A percentile compares a stretch with the other conserved stretches of the same genome.
These are phyloP conservation scores for Paraglomus brasilianum DNA, from an alignment of 192 early-diverging fungal genomes.

Conservation along the genomic window DNA sequence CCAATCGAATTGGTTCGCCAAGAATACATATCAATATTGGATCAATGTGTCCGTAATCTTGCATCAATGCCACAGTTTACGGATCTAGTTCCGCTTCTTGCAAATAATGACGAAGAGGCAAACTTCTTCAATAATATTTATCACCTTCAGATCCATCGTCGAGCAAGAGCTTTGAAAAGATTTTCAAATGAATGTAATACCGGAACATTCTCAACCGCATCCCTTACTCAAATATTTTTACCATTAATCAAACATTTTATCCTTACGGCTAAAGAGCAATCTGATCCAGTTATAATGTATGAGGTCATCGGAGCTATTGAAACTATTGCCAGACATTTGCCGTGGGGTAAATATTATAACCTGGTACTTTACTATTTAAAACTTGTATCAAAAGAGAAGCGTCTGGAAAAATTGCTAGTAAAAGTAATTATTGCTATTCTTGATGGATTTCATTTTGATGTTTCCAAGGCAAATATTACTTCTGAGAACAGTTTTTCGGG, in stretches of 20 bases:
- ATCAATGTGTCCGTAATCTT: constrained; percentile 60
- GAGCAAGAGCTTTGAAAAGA: constrained; percentile 76
- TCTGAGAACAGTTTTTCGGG: constrained; percentile 36
- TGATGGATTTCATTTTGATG: constrained; percentile 91
- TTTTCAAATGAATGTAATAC: constrained; percentile 55
- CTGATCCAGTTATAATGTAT: constrained; percentile 76
- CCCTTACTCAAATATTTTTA: constrained; percentile 71
- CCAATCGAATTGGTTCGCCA: constrained; percentile 58
- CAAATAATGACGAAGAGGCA: constrained; percentile 81
- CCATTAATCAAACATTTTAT: constrained; percentile 90
- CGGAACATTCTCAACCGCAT: constrained; percentile 47
- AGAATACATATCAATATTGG: constrained; percentile 71
- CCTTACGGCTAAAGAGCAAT: constrained; percentile 64
- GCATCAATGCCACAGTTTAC: constrained; percentile 56
- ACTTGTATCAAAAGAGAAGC: constrained; percentile 59
- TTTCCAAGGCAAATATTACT: constrained; percentile 57
- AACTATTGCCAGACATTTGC: constrained; percentile 62
- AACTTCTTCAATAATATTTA: constrained; percentile 95
- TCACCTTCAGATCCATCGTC: constrained; percentile 95
- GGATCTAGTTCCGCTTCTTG: constrained; percentile 65
- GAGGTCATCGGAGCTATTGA: constrained; percentile 81
- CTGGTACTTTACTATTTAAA: constrained; percentile 72
- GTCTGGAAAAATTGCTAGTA: constrained; percentile 80
- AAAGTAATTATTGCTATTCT: constrained; percentile 78
- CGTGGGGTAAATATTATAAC: constrained; percentile 84